These are phyloP conservation scores for Erucastrum elatum DNA, from an alignment of 345 rosid genomes.

Conservation along the genomic window DNA sequence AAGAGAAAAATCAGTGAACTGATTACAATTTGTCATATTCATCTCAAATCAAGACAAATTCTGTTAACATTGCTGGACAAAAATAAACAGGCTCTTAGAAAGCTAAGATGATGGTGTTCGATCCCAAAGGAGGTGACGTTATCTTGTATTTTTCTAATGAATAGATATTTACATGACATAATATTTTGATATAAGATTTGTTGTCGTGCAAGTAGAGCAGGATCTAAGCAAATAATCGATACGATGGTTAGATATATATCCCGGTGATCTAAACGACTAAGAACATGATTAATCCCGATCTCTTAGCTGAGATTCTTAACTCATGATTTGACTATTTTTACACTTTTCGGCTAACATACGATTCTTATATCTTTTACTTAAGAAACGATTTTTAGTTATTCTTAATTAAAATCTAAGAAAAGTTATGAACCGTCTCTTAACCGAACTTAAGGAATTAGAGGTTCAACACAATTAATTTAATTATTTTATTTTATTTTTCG, in stretches of 20 bases:
- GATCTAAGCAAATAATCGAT: neutral
- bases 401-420: too few relatives aligned
- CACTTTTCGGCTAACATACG: too few relatives aligned
- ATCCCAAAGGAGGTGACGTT: conserved; percentile 30
- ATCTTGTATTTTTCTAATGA: conserved; percentile 9
- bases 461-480: too few relatives aligned
- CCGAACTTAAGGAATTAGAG: too few relatives aligned
- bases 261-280: neutral
- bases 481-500: too few relatives aligned
- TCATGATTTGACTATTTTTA: too few relatives aligned
- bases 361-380: too few relatives aligned
- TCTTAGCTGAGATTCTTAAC: too few relatives aligned
- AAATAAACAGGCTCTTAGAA: conserved; percentile 28
- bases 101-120: conserved; percentile 21
- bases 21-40: conserved; percentile 11
- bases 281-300: too few relatives aligned
- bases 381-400: too few relatives aligned
- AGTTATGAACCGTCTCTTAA: too few relatives aligned
- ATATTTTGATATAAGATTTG: conserved; percentile 25
- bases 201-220: conserved; percentile 12
- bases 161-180: conserved; percentile 28
- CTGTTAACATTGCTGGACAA: conserved; percentile 34
- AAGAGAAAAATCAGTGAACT: conserved; percentile 6
- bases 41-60: conserved; percentile 29
- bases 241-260: neutral